Evolutionary conservation across 176 grass and related monocot species (phyloP).

Genomic region (Alopecurus myosuroides): DNA sequence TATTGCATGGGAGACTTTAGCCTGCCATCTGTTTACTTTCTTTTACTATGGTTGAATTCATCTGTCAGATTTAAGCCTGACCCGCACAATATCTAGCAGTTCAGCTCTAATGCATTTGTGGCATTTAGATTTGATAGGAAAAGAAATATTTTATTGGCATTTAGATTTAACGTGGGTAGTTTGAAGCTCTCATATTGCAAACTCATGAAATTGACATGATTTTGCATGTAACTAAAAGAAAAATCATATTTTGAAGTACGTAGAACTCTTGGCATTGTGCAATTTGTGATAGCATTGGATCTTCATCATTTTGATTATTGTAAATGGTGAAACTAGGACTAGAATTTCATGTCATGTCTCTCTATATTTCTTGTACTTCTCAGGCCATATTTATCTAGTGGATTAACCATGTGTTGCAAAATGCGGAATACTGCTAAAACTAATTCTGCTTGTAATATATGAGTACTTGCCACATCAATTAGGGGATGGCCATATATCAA

Average conservation of each 20-base stretch:
- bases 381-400: background rate
- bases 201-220: background rate
- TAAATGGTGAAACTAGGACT: background rate
- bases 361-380: background rate
- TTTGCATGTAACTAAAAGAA: background rate
- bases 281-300: background rate
- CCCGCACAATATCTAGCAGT: background rate
- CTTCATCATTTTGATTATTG: background rate
- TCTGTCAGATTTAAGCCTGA: background rate
- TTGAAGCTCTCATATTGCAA: background rate
- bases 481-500: background rate
- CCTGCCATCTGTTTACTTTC: background rate
- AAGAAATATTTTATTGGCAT: background rate
- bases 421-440: background rate
- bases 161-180: background rate
- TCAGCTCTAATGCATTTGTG: background rate
- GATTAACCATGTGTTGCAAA: background rate
- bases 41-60: background rate
- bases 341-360: background rate
- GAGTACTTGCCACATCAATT: background rate
- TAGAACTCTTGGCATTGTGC: background rate
- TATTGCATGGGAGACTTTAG: background rate
- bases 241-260: background rate
- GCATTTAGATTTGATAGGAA: background rate
- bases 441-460: background rate